Conservation (phyloP, 306 rosid species). For the Castanea sativa region DNA sequence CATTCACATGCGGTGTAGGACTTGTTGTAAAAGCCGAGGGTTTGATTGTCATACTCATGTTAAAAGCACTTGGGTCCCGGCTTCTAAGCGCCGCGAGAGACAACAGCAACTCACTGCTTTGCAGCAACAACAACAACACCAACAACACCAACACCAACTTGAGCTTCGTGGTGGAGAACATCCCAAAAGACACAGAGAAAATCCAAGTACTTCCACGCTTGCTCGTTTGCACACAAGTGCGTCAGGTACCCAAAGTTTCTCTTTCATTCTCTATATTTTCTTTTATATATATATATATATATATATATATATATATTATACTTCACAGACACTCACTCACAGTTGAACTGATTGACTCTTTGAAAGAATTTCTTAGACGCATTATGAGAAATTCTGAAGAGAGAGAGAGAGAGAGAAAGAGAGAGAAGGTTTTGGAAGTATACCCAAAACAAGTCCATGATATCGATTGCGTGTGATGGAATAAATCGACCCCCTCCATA, state of each 20-base stretch:
- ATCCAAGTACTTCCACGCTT: conserved; percentile 38
- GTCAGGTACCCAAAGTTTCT: conserved; percentile 34
- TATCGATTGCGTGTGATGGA: conserved; percentile 61
- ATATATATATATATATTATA: background rate
- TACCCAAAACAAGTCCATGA: conserved; percentile 19
- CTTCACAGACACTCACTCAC: conserved; percentile 19
- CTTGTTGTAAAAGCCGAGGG: conserved; percentile 96
- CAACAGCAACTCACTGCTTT: conserved; percentile 41
- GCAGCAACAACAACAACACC: conserved; percentile 23
- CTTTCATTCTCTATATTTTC: too few relatives aligned
- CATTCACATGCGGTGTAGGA: conserved; percentile 76
- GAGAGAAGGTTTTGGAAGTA: conserved; percentile 38
- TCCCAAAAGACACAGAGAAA: conserved; percentile 58
- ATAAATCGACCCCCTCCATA: conserved; percentile 20
- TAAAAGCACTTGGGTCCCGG: conserved; percentile 94
- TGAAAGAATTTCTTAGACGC: conserved; percentile 20
- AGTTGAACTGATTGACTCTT: conserved; percentile 30
- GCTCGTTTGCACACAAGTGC: conserved; percentile 57
- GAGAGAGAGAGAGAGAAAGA: background rate
- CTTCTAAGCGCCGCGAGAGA: conserved; percentile 72
- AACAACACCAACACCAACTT: conserved; percentile 3
- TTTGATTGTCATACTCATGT: conserved; percentile 82
- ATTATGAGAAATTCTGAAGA: conserved; percentile 34
- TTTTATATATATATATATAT: too few relatives aligned
- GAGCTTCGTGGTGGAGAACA: conserved; percentile 33